Base-by-base conservation (phyloP, 2,329 filamentous ascomycete species). In the Fusarium irregulare region DNA sequence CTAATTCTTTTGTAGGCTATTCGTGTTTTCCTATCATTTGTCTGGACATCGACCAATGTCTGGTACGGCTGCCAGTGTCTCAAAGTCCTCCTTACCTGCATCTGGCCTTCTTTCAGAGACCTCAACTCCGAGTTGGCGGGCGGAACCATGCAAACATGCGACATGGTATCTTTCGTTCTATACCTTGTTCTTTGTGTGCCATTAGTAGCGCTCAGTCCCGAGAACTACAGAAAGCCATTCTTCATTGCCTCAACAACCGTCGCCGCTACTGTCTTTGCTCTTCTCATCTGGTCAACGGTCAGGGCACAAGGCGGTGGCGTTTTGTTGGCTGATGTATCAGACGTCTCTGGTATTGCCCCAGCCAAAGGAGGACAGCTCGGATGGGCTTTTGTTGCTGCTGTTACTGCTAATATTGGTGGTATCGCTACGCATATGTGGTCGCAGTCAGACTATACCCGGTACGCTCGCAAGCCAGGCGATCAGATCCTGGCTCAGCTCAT, bases 391-490 rank as follows among this genome's bases (percentile, higher is more conserved):
- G 66, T 76, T n/a, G 58, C 73, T 11, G 76, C 73, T 7, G 59
- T 78, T 18, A 74, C 71, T 23, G 73, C 77, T 0, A 76, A 76
- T 30, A 76, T 78, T 4, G 74, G 76, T 18, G 69, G 76, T 37
- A 78, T 78, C 12, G 71, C 72, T 5, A 74, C 73, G 3, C 72
- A 76, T 53, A 75, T 77, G 66, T 76, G 71, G 67, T 70, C 66
- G 14, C 76, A 77, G 64, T 75, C 73, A 13, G 76, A 78, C 58
- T 78, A 76, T 50, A 76, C 75, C 2, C 68, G 76, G n/a, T 78
- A 75, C 57, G 74, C 76, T 14, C 73, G 76, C 20, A 65, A 64
- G 27, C 75, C 75, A 7, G 70, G 73, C 6, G 76, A 78, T 25
- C 76, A 77, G 48, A 61, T 78, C 3, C 30, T 71, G 4, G 75